Evolutionary conservation across 768 basidiomycete species (phyloP), one percentile per base, ranked within the genome.

Genomic region (Auriscalpium orientale): DNA sequence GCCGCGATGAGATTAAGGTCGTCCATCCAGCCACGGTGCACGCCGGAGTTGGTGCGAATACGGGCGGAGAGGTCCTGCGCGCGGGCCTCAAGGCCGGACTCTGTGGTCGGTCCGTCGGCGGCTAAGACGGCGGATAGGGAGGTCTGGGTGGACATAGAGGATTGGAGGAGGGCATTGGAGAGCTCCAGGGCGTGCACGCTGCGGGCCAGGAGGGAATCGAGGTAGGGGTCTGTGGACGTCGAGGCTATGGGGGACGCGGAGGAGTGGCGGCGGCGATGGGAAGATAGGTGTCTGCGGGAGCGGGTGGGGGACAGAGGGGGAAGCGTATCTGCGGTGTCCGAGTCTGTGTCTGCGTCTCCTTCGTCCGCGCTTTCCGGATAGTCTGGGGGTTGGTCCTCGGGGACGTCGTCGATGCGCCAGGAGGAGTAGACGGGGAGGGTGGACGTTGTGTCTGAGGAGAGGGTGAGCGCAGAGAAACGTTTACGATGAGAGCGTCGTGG

Each of bases 171-270:
- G 3, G 83, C 78, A 56, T 92, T 92, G 5, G 90, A 92, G 76
- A 91, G 84, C 67, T 92, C 91, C 9, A 93, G 75, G 1, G 90
- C 90, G 69, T 90, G 83, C 13, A 92, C 87, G 60, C 88, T 90
- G 59, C 90, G 82, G 56, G 83, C 87, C 1, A 92, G 77, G 15
- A 92, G 74, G n/a, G 84, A 78, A 68, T 92, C 91, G 28, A 91
- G 77, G 62, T 79, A 83, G 12, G 79, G 78, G 66, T 87, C 84
- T 49, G 54, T 62, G 3, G 72, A 67, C 20, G 69, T 50, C 35
- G 59, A 46, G 54, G 56, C 34, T 64, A 51, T 40, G 45, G 61
- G 61, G 53, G 54, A 59, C 49, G 58, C 56, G 37, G 59, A 56
- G 59, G 50, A 49, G 36, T 49, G 53, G 50, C 55, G 55, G 45